Conservation (phyloP, 805 yeast species). For the Tetrapisispora taiwanensis region DNA sequence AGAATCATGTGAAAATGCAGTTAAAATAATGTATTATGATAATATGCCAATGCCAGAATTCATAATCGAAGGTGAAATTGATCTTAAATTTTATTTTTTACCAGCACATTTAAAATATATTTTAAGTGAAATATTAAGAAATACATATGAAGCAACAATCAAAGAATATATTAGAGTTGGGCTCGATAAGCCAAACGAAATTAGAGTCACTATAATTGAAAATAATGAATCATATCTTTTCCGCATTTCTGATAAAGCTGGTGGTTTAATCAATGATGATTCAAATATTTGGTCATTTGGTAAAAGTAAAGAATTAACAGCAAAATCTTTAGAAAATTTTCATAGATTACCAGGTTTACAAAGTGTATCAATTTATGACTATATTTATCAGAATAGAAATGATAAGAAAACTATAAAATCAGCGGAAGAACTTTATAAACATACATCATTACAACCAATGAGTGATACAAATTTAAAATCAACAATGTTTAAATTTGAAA, state of each 20-base stretch:
- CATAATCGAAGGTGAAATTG: conserved; percentile 60
- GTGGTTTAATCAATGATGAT: conserved; percentile 59
- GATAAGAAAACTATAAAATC: conserved; percentile 10
- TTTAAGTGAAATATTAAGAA: conserved; percentile 78
- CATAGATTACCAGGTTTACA: conserved; percentile 59
- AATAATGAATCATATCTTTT: conserved; percentile 59
- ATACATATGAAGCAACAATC: conserved; percentile 75
- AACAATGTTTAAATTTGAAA: conserved; percentile 21
- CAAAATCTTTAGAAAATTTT: conserved; percentile 50
- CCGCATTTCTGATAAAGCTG: conserved; percentile 82
- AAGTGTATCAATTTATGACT: conserved; percentile 27
- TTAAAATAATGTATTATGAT: conserved; percentile 43
- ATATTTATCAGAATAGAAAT: conserved; percentile 11
- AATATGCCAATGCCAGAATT: conserved; percentile 60
- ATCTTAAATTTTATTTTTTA: conserved; percentile 68
- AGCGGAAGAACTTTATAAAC: conserved; percentile 10
- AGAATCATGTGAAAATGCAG: conserved; percentile 39
- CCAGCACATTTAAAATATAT: conserved; percentile 79
- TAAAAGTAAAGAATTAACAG: conserved; percentile 51
- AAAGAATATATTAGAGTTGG: conserved; percentile 33
- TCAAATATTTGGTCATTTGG: conserved; percentile 79
- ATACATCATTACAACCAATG: conserved; percentile 33
- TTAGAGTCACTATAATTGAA: conserved; percentile 64
- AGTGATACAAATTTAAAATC: conserved; percentile 23
- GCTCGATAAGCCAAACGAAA: conserved; percentile 49